Evolutionary conservation across 257 asterid genomes (phyloP).

Genomic region (Apocynum venetum): DNA sequence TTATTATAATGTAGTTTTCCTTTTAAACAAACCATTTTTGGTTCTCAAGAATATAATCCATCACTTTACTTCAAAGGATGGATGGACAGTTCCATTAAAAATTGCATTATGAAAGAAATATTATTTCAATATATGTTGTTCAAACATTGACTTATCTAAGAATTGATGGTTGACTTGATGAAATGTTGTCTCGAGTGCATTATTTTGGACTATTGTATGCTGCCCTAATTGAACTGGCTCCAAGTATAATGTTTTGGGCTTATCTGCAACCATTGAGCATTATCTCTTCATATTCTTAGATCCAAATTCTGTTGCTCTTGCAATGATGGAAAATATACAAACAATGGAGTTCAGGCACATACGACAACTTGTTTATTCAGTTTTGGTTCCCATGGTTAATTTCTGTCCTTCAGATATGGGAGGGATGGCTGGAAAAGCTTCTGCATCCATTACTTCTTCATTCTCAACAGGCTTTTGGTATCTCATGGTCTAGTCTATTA

Average conservation of each 20-base stretch:
- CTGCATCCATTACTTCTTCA: conserved; percentile 77
- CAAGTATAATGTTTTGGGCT: conserved; percentile 89
- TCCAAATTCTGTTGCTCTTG: conserved; percentile 47
- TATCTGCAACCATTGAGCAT: conserved; percentile 87
- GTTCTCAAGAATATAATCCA: neutral
- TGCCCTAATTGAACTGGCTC: conserved; percentile 23
- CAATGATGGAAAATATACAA: conserved; percentile 71
- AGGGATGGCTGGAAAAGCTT: conserved; percentile 67
- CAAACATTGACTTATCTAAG: neutral
- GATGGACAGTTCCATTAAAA: neutral
- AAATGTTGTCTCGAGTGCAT: neutral
- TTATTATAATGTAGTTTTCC: neutral
- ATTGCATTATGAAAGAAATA: neutral
- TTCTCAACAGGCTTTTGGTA: conserved; percentile 55
- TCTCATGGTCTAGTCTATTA: conserved; percentile 79
- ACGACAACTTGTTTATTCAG: conserved; percentile 74
- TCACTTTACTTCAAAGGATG: neutral
- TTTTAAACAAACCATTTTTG: neutral
- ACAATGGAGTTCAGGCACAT: conserved; percentile 96
- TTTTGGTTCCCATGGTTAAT: conserved; percentile 61
- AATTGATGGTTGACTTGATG: neutral
- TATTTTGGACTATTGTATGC: neutral
- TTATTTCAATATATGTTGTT: neutral
- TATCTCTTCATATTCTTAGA: conserved; percentile 66
- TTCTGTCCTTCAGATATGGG: conserved; percentile 82